These are phyloP conservation scores for Phyllosticta citribraziliensis DNA, from an alignment of 2,329 filamentous ascomycete genomes.

Conservation along the genomic window DNA sequence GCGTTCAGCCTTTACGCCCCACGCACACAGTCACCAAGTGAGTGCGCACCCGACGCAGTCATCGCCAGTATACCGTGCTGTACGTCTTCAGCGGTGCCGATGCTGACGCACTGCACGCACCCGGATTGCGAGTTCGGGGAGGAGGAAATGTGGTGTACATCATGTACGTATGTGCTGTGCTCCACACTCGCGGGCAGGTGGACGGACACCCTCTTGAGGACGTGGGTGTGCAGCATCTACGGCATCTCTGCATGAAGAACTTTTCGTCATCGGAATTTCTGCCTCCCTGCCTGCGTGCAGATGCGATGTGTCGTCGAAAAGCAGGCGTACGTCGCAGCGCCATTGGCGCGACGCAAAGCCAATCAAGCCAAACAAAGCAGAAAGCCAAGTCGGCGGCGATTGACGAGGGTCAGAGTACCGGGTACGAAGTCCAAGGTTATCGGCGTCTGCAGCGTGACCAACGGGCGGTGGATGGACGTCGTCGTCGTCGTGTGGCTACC, in stretches of 20 bases:
- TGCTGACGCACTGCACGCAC: neutral
- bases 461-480: neutral
- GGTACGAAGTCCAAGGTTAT: neutral
- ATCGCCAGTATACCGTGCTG: neutral
- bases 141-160: too few species aligned
- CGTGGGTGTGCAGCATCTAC: too few species aligned
- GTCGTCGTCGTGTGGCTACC: neutral
- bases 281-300: neutral
- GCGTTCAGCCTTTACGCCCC: too few species aligned
- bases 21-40: too few species aligned
- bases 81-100: neutral
- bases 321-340: neutral
- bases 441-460: neutral
- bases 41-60: neutral
- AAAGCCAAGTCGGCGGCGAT: neutral
- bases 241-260: neutral
- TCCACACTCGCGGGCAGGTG: neutral
- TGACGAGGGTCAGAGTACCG: neutral
- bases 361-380: neutral
- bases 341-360: neutral
- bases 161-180: neutral
- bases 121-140: too few species aligned
- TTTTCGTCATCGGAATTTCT: neutral
- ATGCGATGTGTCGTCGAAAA: neutral
- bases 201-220: neutral